These are phyloP conservation scores for Karstenula rhodostoma DNA, from an alignment of 2,329 filamentous ascomycete genomes.

Conservation along the genomic window DNA sequence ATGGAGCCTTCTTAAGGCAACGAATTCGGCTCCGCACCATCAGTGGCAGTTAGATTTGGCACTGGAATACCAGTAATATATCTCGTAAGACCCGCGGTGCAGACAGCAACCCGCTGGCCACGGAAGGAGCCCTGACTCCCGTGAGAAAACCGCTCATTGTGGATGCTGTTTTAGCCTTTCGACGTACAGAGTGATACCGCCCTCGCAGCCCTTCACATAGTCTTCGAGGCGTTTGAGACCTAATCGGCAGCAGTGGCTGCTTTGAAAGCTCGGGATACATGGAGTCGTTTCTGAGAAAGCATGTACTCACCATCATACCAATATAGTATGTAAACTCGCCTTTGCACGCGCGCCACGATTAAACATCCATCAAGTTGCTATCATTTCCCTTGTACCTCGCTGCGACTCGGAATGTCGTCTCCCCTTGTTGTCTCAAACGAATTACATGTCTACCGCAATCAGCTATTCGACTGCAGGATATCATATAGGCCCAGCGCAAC, in stretches of 20 bases:
- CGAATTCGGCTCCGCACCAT: background rate
- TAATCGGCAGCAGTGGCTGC: slow-evolving; percentile 3
- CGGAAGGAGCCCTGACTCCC: background rate
- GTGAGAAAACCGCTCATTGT: background rate
- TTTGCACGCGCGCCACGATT: slow-evolving; percentile 17
- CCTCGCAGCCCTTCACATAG: slow-evolving; percentile 16
- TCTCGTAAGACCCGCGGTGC: background rate
- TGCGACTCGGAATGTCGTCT: background rate
- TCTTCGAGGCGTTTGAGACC: slow-evolving; percentile 13
- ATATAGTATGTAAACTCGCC: slow-evolving; percentile 16
- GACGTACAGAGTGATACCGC: slow-evolving; percentile 6
- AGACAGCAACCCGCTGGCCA: too few relatives aligned
- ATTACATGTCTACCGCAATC: background rate
- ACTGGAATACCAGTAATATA: background rate
- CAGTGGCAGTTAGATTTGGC: background rate
- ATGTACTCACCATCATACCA: slow-evolving; percentile 12
- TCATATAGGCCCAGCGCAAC: slow-evolving; percentile 14
- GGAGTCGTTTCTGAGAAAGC: background rate
- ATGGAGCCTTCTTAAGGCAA: background rate
- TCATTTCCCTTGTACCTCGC: slow-evolving; percentile 4
- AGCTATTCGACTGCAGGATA: background rate
- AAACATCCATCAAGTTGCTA: slow-evolving; percentile 7
- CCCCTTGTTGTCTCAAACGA: background rate
- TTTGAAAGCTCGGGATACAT: slow-evolving; percentile 6
- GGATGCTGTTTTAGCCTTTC: background rate